Percentiles rank a stretch among this genome's conserved stretches.
These are phyloP conservation scores for Boletus rubescentipes DNA, from an alignment of 768 basidiomycete species.

Conservation along the genomic window DNA sequence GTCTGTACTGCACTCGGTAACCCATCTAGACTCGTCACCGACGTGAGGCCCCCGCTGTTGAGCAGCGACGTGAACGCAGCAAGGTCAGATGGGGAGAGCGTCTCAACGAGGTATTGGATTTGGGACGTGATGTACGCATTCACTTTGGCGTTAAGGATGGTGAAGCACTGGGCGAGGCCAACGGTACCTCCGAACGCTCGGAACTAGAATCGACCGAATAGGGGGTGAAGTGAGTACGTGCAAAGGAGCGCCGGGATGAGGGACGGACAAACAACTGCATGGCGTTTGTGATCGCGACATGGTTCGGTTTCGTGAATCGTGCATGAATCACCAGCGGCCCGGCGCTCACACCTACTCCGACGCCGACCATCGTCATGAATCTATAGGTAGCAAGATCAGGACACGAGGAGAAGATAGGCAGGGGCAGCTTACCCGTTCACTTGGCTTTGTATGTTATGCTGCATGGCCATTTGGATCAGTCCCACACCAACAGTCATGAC, in stretches of 20 bases:
- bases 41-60: conserved; percentile 29
- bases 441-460: conserved; percentile 33
- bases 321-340: conserved; percentile 44
- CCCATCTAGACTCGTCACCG: conserved; percentile 36
- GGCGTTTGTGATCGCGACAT: conserved; percentile 44
- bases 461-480: conserved; percentile 42
- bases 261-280: conserved; percentile 45
- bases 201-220: conserved; percentile 37
- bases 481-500: conserved; percentile 43
- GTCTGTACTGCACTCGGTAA: conserved; percentile 37
- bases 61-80: conserved; percentile 24
- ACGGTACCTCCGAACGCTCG: conserved; percentile 51
- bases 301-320: conserved; percentile 43
- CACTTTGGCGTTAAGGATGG: conserved; percentile 47
- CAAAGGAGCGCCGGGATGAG: neutral
- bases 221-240: neutral
- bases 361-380: conserved; percentile 46
- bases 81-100: conserved; percentile 31
- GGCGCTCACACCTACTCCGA: conserved; percentile 42
- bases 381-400: conserved; percentile 15
- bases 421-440: conserved; percentile 35
- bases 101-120: conserved; percentile 23
- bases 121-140: conserved; percentile 29
- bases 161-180: conserved; percentile 53
- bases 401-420: neutral